These are phyloP conservation scores for Mycena crocata DNA, from an alignment of 768 basidiomycete species.

Conservation along the genomic window DNA sequence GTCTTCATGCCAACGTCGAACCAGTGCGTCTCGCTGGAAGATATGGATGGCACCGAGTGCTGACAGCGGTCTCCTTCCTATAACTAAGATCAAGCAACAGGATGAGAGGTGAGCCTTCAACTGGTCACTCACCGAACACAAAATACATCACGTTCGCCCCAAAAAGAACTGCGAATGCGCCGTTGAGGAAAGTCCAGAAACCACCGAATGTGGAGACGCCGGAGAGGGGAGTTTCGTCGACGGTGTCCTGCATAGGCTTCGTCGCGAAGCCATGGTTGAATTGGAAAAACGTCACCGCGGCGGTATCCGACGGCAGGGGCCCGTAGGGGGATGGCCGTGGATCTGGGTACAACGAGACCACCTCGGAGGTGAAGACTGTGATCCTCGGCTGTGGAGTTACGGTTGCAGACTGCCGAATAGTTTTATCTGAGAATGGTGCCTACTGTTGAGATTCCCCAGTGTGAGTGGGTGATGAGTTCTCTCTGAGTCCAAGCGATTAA, in stretches of 20 bases:
- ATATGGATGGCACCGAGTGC: constrained; percentile 15
- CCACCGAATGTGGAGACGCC: constrained; percentile 12
- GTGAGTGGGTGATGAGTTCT: too few species aligned
- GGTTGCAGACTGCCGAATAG: too few species aligned
- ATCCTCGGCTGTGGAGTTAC: too few species aligned
- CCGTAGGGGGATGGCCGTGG: too few species aligned
- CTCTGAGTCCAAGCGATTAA: too few species aligned
- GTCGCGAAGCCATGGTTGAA: background rate
- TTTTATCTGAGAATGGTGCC: too few species aligned
- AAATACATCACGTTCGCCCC: constrained; percentile 14
- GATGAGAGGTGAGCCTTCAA: background rate
- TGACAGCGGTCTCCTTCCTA: constrained; percentile 14
- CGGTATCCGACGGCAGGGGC: too few species aligned
- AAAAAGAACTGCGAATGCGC: background rate
- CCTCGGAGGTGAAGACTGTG: too few species aligned
- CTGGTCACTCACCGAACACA: background rate
- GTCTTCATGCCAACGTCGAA: background rate
- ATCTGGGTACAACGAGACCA: too few species aligned
- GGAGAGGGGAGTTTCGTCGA: background rate
- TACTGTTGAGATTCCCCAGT: too few species aligned
- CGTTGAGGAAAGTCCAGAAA: constrained; percentile 14
- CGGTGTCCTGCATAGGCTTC: background rate
- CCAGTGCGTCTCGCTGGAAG: background rate
- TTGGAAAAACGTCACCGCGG: too few species aligned
- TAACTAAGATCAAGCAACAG: background rate